Evolutionary conservation across 768 basidiomycete species (phyloP).

Genomic region (Boletus subparvulus): DNA sequence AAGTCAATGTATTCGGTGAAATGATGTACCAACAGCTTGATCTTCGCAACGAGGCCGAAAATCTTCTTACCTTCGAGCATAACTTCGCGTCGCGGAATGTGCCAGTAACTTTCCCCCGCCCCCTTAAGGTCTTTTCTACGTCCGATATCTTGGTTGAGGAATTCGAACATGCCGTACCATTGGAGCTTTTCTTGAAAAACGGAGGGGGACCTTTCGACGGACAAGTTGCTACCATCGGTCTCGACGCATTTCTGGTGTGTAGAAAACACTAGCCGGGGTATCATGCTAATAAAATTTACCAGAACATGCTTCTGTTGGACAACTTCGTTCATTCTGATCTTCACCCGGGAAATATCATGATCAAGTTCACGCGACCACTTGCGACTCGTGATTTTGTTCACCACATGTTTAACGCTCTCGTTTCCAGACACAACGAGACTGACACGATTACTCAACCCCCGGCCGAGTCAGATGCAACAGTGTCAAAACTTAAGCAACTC

Average conservation of each 20-base stretch:
- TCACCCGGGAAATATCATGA: conserved; percentile 95
- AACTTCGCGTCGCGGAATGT: conserved; percentile 82
- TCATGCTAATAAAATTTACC: conserved; percentile 1
- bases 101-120: conserved; percentile 87
- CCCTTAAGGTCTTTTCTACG: conserved; percentile 79
- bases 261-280: neutral
- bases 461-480: conserved; percentile 57
- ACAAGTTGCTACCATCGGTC: conserved; percentile 84
- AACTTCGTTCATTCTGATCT: conserved; percentile 95
- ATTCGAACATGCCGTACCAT: conserved; percentile 86
- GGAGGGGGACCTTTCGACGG: conserved; percentile 92
- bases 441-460: conserved; percentile 27
- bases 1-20: conserved; percentile 88
- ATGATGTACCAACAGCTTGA: conserved; percentile 98
- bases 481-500: conserved; percentile 67
- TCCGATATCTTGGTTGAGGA: conserved; percentile 87
- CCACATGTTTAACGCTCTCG: conserved; percentile 56
- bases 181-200: conserved; percentile 83
- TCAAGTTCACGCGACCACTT: conserved; percentile 91
- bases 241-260: conserved; percentile 92
- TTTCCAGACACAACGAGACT: conserved; percentile 38
- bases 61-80: conserved; percentile 78
- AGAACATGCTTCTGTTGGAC: conserved; percentile 98
- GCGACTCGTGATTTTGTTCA: conserved; percentile 62
- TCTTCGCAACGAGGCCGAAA: conserved; percentile 85